Evolutionary conservation across 2,329 filamentous ascomycete genomes (phyloP).

Genomic region (Colletotrichum gigasporum): DNA sequence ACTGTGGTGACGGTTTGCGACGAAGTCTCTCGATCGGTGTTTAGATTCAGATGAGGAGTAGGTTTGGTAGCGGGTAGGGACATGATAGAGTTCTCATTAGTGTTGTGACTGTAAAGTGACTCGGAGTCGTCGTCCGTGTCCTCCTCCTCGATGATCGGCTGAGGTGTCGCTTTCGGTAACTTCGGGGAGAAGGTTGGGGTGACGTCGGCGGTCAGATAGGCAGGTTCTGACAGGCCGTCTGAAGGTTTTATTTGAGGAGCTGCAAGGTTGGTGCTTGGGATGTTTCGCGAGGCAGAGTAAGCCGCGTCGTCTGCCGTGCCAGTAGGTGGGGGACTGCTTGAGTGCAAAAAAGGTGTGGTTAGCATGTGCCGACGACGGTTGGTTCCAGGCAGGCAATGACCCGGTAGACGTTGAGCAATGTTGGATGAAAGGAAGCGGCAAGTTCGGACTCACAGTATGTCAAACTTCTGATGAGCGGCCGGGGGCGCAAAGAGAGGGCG

Average conservation of each 20-base stretch:
- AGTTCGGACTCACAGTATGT: slow-evolving; percentile 30
- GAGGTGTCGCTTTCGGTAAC: slow-evolving; percentile 26
- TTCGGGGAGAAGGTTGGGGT: slow-evolving; percentile 38
- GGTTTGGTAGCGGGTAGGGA: slow-evolving; percentile 60
- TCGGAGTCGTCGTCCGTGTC: slow-evolving; percentile 46
- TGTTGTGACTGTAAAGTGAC: slow-evolving; percentile 42
- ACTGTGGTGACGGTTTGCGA: slow-evolving; percentile 37
- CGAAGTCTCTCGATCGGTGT: slow-evolving; percentile 39
- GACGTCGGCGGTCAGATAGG: slow-evolving; percentile 52
- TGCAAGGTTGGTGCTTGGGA: slow-evolving; percentile 52
- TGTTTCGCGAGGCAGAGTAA: slow-evolving; percentile 46
- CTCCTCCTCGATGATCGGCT: slow-evolving; percentile 44
- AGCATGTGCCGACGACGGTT: neutral
- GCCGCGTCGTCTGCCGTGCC: slow-evolving; percentile 31
- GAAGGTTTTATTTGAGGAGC: slow-evolving; percentile 52
- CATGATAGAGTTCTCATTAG: slow-evolving; percentile 52
- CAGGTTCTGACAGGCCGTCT: slow-evolving; percentile 54
- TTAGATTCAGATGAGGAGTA: slow-evolving; percentile 62
- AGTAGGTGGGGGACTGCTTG: slow-evolving; percentile 24
- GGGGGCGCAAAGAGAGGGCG: slow-evolving; percentile 29
- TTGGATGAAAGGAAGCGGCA: neutral
- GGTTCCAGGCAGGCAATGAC: slow-evolving; percentile 4
- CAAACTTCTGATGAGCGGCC: slow-evolving; percentile 24
- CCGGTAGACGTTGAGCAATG: neutral
- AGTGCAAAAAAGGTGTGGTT: slow-evolving; percentile 2